Evolutionary conservation across 2,329 filamentous ascomycete genomes (phyloP), one percentile per base, ranked within the genome.

Genomic region (Sphaerostilbella broomeana): DNA sequence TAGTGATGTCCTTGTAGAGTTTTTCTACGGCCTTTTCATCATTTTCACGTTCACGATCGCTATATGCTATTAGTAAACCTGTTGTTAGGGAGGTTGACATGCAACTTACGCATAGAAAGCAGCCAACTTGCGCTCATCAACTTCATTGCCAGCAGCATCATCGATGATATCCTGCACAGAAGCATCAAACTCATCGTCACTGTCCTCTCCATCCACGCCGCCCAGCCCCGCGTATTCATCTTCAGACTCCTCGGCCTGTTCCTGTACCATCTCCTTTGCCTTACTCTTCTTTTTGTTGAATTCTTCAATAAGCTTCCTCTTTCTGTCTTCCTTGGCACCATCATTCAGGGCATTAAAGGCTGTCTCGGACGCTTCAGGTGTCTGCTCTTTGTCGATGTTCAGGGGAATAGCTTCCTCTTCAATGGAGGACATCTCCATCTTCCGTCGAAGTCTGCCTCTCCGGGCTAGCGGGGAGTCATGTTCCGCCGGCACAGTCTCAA

Each of bases 151-250:
- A 42, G 77, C 79, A 17, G 83, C 78, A 54, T 97, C 89, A 53
- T 92, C 85, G 55, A 98, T 95, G 78, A 98, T 94, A 47, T 87
- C 81, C 51, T 84, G 77, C 47, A 92, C 77, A 6, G 84, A 73
- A 20, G 80, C 80, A 42, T 85, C 79, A 24, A 62, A 64, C 22
- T 82, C 84, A 44, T 86, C 77, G 43, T 88, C 84, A 40, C 81
- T 82, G 48, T 90, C 86, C 50, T 97, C 90, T 44, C 90, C 89
- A 60, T 89, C 90, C 9, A 71, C 83, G 47, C 92, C 92, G 50
- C 92, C 92, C 8, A 98, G 71, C 4, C 92, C 92, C 26, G 89
- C 90, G 59, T 97, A 98, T 61, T 98, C 92, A 58, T 98, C 92
- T 57, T 98, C 94, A 0, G 92, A 98, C 63, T 98, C 92, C 53